phyloP scores from a whole-genome alignment of 495 filamentous ascomycete species.

The Penicillium daleae region DNA sequence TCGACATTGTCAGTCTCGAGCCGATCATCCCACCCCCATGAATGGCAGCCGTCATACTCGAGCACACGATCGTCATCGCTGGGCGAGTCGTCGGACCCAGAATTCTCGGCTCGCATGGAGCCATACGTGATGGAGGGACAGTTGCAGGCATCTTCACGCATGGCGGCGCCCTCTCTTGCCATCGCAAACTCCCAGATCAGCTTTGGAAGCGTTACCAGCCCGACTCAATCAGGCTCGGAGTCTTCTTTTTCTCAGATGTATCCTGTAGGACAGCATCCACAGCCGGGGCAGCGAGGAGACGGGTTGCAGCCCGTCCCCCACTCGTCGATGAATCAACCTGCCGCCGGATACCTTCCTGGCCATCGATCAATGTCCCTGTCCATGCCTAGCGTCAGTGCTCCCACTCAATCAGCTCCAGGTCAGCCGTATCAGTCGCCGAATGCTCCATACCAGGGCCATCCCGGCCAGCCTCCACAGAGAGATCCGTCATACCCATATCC shows the following conservation, averaged over 20 bases:
- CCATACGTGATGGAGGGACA: conserved; percentile 26
- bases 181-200: conserved; percentile 13
- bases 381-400: conserved; percentile 12
- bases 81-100: conserved; percentile 22
- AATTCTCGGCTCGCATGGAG: conserved; percentile 23
- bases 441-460: conserved; percentile 8
- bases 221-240: conserved; percentile 6
- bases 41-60: conserved; percentile 27
- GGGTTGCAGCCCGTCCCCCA: background rate
- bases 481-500: conserved; percentile 21
- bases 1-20: conserved; percentile 18
- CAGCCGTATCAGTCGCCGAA: conserved; percentile 12
- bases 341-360: conserved; percentile 4
- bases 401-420: conserved; percentile 6
- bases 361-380: conserved; percentile 8
- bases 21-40: conserved; percentile 23
- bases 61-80: conserved; percentile 27
- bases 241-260: conserved; percentile 13
- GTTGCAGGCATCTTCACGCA: conserved; percentile 14
- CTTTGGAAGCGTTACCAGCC: conserved; percentile 10
- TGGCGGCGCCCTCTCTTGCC: conserved; percentile 12
- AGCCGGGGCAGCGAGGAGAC: background rate
- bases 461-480: conserved; percentile 10
- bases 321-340: conserved; percentile 6
- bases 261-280: conserved; percentile 1